Percentiles rank a stretch among this genome's conserved stretches.
These are phyloP conservation scores for Pseudopyricularia javanii DNA, from an alignment of 2,329 filamentous ascomycete species.

Conservation along the genomic window DNA sequence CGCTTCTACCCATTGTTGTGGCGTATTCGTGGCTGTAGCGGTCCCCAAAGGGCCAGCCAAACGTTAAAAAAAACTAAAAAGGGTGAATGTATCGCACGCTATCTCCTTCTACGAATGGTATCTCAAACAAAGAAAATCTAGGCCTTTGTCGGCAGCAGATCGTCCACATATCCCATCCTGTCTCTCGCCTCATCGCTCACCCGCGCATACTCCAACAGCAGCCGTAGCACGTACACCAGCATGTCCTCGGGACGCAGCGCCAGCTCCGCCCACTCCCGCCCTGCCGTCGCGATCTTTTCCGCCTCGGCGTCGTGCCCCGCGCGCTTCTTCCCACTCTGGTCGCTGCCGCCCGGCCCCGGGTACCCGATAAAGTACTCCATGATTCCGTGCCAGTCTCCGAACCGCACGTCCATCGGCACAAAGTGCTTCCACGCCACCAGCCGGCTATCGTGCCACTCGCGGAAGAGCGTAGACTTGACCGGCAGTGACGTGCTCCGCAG, in stretches of 20 bases:
- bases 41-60: neutral
- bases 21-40: too few relatives aligned
- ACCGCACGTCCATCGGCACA: slow-evolving; percentile 66
- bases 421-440: slow-evolving; percentile 71
- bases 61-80: neutral
- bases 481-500: slow-evolving; percentile 57
- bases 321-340: neutral
- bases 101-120: neutral
- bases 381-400: slow-evolving; percentile 58
- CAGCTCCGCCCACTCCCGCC: slow-evolving; percentile 55
- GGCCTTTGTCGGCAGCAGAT: slow-evolving; percentile 18
- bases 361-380: slow-evolving; percentile 65
- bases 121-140: neutral
- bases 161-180: slow-evolving; percentile 41
- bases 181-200: slow-evolving; percentile 38
- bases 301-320: slow-evolving; percentile 41
- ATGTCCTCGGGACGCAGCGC: slow-evolving; percentile 62
- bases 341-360: slow-evolving; percentile 9
- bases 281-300: slow-evolving; percentile 50
- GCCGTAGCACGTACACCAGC: slow-evolving; percentile 54
- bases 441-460: slow-evolving; percentile 69
- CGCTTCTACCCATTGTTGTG: neutral
- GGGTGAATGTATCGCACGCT: neutral
- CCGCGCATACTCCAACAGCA: slow-evolving; percentile 52
- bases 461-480: slow-evolving; percentile 67